Evolutionary conservation across 495 filamentous ascomycete genomes (phyloP).

Genomic region (Letharia lupina): DNA sequence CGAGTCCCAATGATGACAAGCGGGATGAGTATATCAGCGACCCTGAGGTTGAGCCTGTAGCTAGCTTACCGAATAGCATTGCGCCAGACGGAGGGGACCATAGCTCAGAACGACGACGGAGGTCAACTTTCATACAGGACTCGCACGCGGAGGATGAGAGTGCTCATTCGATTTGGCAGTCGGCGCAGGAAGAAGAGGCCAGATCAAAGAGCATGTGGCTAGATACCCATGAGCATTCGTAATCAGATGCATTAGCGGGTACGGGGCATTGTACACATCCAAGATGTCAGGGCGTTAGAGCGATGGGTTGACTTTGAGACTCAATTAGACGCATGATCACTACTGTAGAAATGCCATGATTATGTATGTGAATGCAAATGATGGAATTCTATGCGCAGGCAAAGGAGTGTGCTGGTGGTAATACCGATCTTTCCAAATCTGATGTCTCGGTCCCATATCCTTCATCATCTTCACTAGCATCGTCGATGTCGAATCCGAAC

Average conservation of each 20-base stretch:
- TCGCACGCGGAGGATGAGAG: slow-evolving; percentile 23
- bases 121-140: neutral
- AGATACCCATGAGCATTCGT: slow-evolving; percentile 7
- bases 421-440: too few species aligned
- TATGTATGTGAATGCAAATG: too few species aligned
- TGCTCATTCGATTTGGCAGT: slow-evolving; percentile 26
- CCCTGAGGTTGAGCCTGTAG: neutral
- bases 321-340: neutral
- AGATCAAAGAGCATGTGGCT: slow-evolving; percentile 27
- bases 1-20: slow-evolving; percentile 35
- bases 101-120: neutral
- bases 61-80: neutral
- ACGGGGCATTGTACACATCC: neutral
- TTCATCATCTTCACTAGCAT: too few species aligned
- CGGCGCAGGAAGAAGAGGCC: slow-evolving; percentile 32
- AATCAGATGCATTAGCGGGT: slow-evolving; percentile 14
- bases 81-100: neutral
- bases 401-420: too few species aligned
- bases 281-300: neutral
- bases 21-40: neutral
- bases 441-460: too few species aligned
- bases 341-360: too few species aligned
- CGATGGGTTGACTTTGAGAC: neutral
- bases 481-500: too few species aligned
- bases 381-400: too few species aligned